phyloP scores from a whole-genome alignment of 805 yeast genomes.

The Kurtzmaniella cleridarum region DNA sequence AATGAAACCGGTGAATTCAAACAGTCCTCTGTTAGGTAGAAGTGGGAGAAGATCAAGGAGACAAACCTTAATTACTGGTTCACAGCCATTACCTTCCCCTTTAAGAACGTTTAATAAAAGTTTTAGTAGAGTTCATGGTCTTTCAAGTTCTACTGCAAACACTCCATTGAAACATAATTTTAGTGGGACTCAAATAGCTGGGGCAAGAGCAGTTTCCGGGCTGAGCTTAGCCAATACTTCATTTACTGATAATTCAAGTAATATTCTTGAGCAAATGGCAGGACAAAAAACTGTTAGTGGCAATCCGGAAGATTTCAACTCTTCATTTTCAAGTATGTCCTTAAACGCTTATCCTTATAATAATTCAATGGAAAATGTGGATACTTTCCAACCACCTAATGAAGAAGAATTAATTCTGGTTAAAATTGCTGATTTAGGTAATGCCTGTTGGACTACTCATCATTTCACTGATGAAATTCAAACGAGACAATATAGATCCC shows the following conservation, averaged over 20 bases:
- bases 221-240: no score
- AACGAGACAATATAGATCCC: conserved; percentile 63
- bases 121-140: conserved; percentile 30
- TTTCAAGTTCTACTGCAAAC: conserved; percentile 34
- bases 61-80: conserved; percentile 77
- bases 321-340: conserved; percentile 38
- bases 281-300: not conserved
- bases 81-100: conserved; percentile 91
- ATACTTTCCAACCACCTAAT: conserved; percentile 13
- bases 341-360: conserved; percentile 17
- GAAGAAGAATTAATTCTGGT: conserved; percentile 56
- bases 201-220: not conserved
- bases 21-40: conserved; percentile 36
- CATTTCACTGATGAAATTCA: conserved; percentile 68
- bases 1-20: conserved; percentile 6
- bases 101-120: conserved; percentile 51
- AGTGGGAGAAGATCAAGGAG: conserved; percentile 56
- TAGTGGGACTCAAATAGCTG: not conserved
- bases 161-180: conserved; percentile 28
- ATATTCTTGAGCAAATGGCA: conserved; percentile 1
- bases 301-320: conserved; percentile 25
- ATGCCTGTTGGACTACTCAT: conserved; percentile 58
- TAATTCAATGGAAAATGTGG: conserved; percentile 5
- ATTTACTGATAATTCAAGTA: not conserved
- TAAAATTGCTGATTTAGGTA: conserved; percentile 66